phyloP scores from a whole-genome alignment of 140 eudicot species.

The Erigeron philadelphicus region DNA sequence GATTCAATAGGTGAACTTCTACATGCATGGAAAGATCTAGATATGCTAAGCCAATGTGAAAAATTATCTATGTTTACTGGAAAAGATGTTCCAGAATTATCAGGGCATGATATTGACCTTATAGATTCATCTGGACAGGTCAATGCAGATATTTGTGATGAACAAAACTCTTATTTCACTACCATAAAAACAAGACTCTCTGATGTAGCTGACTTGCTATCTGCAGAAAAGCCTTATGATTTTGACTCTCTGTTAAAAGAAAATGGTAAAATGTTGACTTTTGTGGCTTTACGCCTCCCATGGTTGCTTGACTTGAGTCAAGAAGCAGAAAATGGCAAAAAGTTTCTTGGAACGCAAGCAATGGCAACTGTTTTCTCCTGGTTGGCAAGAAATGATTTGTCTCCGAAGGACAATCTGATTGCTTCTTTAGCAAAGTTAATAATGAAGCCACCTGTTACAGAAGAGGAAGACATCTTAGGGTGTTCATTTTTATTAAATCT shows the following conservation, averaged over 20 bases:
- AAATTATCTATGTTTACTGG: conserved; percentile 49
- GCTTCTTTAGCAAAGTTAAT: conserved; percentile 64
- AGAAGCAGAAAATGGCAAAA: conserved; percentile 42
- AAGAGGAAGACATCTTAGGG: conserved; percentile 81
- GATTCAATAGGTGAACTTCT: conserved; percentile 89
- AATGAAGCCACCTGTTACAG: conserved; percentile 80
- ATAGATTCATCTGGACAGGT: conserved; percentile 45
- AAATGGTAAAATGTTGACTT: conserved; percentile 53
- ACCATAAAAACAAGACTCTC: conserved; percentile 43
- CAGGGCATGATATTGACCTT: conserved; percentile 37
- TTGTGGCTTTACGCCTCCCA: conserved; percentile 72
- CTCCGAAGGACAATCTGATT: conserved; percentile 74
- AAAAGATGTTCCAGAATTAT: conserved; percentile 46
- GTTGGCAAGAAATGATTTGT: conserved; percentile 71
- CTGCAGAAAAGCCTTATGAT: conserved; percentile 39
- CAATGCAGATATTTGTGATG: conserved; percentile 26
- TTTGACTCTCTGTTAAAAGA: conserved; percentile 65
- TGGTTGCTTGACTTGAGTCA: conserved; percentile 70
- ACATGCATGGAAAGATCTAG: conserved; percentile 91
- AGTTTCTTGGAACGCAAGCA: conserved; percentile 44
- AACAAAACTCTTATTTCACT: conserved; percentile 37
- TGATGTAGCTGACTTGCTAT: conserved; percentile 50
- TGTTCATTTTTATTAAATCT: conserved; percentile 80
- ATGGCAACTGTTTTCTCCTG: conserved; percentile 58
- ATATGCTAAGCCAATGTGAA: conserved; percentile 74